These are phyloP conservation scores for Geopyxis carbonaria DNA, from an alignment of 495 filamentous ascomycete species.

Conservation along the genomic window DNA sequence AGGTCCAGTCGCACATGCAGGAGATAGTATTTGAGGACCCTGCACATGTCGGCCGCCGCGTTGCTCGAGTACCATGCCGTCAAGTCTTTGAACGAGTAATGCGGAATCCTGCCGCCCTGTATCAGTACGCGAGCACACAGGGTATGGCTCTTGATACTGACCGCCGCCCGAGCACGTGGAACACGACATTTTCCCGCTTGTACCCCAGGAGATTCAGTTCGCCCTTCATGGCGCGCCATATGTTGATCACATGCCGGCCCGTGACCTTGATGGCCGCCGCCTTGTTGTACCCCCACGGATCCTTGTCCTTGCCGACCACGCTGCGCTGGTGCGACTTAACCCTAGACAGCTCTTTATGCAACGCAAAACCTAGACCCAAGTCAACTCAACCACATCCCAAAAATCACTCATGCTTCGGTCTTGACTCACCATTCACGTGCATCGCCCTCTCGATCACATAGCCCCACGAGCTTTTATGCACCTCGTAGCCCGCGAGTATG, in stretches of 20 bases:
- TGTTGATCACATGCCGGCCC: slow-evolving; percentile 88
- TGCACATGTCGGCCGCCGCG: slow-evolving; percentile 49
- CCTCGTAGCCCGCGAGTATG: slow-evolving; percentile 88
- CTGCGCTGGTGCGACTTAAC: slow-evolving; percentile 52
- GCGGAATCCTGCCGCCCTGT: slow-evolving; percentile 54
- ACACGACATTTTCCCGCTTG: slow-evolving; percentile 91
- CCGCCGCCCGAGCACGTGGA: slow-evolving; percentile 58
- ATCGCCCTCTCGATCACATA: slow-evolving; percentile 83
- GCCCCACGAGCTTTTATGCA: slow-evolving; percentile 85
- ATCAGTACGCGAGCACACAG: background rate
- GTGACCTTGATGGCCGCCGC: slow-evolving; percentile 76
- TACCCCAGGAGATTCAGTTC: slow-evolving; percentile 85
- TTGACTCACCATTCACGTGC: slow-evolving; percentile 45
- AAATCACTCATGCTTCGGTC: background rate
- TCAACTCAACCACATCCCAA: too few relatives aligned
- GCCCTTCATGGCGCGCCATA: slow-evolving; percentile 88
- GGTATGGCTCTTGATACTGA: slow-evolving; percentile 2
- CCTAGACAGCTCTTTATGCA: slow-evolving; percentile 78
- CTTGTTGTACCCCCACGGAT: slow-evolving; percentile 78
- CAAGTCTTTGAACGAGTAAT: slow-evolving; percentile 61
- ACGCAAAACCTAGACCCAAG: slow-evolving; percentile 45
- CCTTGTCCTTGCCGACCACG: slow-evolving; percentile 65
- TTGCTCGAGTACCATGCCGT: slow-evolving; percentile 63
- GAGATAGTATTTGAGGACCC: slow-evolving; percentile 61
- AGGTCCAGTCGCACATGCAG: slow-evolving; percentile 65